These are phyloP conservation scores for Aspergillus bombycis DNA, from an alignment of 2,329 filamentous ascomycete genomes.

Conservation along the genomic window DNA sequence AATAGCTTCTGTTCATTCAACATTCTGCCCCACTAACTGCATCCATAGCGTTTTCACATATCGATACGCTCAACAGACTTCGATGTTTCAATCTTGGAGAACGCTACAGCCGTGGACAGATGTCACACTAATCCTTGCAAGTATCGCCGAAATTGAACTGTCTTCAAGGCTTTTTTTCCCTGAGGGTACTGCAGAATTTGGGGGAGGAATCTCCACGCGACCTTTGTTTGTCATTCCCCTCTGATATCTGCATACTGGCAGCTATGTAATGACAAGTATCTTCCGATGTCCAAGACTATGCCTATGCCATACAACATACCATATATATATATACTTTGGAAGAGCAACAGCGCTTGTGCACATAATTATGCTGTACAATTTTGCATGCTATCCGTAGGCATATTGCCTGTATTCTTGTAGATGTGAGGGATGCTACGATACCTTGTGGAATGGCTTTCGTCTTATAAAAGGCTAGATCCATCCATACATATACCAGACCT, in stretches of 20 bases:
- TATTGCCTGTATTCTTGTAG: neutral
- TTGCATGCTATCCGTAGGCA: neutral
- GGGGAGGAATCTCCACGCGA: neutral
- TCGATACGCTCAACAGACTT: conserved; percentile 7
- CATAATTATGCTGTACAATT: neutral
- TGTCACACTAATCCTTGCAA: neutral
- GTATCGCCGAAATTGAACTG: neutral
- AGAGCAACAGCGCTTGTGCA: neutral
- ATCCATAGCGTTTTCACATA: conserved; percentile 3
- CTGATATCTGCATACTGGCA: neutral
- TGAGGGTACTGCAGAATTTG: neutral
- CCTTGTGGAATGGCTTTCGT: neutral
- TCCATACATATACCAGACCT: conserved; percentile 13
- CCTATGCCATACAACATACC: neutral
- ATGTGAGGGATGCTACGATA: neutral
- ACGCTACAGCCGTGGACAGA: conserved; percentile 7
- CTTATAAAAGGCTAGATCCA: neutral
- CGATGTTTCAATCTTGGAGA: conserved; percentile 14
- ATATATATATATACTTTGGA: neutral
- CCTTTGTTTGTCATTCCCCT: neutral
- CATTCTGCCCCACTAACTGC: neutral
- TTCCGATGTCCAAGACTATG: neutral
- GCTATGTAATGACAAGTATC: neutral
- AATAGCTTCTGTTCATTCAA: neutral
- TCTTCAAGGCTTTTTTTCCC: neutral